Evolutionary conservation across 2,329 filamentous ascomycete species (phyloP).

Genomic region (Colletotrichum orchidophilum): DNA sequence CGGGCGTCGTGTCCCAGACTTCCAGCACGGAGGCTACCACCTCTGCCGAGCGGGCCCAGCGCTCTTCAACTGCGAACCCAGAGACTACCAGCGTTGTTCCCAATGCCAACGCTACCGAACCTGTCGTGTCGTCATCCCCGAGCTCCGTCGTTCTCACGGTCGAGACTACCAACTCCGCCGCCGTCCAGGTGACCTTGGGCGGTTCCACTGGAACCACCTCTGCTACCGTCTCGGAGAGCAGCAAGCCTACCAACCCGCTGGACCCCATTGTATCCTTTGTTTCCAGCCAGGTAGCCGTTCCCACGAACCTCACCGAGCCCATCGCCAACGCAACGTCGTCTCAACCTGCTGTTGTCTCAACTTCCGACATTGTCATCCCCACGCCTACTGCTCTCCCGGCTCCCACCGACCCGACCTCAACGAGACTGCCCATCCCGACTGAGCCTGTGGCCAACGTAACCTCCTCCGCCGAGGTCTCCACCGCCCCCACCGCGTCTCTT

Average conservation of each 20-base stretch:
- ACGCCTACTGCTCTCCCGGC: constrained; percentile 22
- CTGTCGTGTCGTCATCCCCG: constrained; percentile 8
- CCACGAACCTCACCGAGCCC: constrained; percentile 26
- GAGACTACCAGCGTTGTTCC: constrained; percentile 2
- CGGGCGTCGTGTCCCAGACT: constrained; percentile 42
- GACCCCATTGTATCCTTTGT: constrained; percentile 31
- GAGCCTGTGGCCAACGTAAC: constrained; percentile 20
- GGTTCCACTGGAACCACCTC: not conserved
- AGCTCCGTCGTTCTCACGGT: constrained; percentile 13
- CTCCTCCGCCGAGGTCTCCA: constrained; percentile 3
- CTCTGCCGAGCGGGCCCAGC: not conserved
- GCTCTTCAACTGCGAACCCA: not conserved
- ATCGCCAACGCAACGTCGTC: constrained; percentile 19
- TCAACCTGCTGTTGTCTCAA: constrained; percentile 3
- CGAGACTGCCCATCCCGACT: constrained; percentile 1
- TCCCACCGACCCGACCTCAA: constrained; percentile 28
- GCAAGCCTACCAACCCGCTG: constrained; percentile 20
- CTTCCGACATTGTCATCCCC: constrained; percentile 19
- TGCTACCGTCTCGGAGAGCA: constrained; percentile 3
- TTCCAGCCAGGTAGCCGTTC: constrained; percentile 14
- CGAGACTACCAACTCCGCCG: constrained; percentile 1
- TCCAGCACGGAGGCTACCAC: constrained; percentile 5
- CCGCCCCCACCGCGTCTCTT: constrained; percentile 3
- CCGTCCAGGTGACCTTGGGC: not conserved
- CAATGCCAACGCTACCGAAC: constrained; percentile 27